Conservation (phyloP, 2,329 filamentous ascomycete species). For the Corynespora cassiicola region DNA sequence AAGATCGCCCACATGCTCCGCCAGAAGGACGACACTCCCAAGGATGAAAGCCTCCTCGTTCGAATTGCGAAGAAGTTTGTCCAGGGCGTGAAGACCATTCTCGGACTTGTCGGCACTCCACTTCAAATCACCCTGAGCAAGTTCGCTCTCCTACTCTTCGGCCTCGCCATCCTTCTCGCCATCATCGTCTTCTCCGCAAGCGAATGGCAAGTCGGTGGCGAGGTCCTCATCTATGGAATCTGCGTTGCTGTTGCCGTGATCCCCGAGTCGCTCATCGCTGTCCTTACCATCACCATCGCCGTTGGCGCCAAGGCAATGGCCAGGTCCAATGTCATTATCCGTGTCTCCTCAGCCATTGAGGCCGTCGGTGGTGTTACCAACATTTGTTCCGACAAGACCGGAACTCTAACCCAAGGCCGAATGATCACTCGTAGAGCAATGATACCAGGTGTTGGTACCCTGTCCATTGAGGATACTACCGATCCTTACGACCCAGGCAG, state of each 20-base stretch:
- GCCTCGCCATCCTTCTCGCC: slow-evolving; percentile 72
- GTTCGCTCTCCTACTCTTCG: slow-evolving; percentile 82
- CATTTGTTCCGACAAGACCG: slow-evolving; percentile 50
- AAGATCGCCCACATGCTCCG: slow-evolving; percentile 75
- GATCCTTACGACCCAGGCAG: slow-evolving; percentile 44
- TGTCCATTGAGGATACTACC: slow-evolving; percentile 41
- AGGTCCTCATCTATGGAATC: slow-evolving; percentile 57
- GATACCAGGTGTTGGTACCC: slow-evolving; percentile 40
- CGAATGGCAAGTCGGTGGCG: slow-evolving; percentile 47
- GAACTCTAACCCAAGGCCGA: slow-evolving; percentile 48
- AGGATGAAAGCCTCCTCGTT: slow-evolving; percentile 56
- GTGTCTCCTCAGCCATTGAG: slow-evolving; percentile 48
- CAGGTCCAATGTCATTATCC: slow-evolving; percentile 48
- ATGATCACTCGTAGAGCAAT: slow-evolving; percentile 49
- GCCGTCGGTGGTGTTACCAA: slow-evolving; percentile 50
- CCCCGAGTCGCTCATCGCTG: slow-evolving; percentile 65
- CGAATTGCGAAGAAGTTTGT: slow-evolving; percentile 36
- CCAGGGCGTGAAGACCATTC: slow-evolving; percentile 55
- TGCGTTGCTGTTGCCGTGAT: slow-evolving; percentile 56
- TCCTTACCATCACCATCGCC: slow-evolving; percentile 70
- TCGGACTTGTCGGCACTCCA: slow-evolving; percentile 79
- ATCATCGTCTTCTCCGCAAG: slow-evolving; percentile 74
- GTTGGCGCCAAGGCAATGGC: slow-evolving; percentile 51
- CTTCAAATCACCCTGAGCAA: slow-evolving; percentile 85
- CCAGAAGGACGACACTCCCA: slow-evolving; percentile 57